These are phyloP conservation scores for Hymenoscyphus occultus DNA, from an alignment of 2,329 filamentous ascomycete genomes.

Conservation along the genomic window DNA sequence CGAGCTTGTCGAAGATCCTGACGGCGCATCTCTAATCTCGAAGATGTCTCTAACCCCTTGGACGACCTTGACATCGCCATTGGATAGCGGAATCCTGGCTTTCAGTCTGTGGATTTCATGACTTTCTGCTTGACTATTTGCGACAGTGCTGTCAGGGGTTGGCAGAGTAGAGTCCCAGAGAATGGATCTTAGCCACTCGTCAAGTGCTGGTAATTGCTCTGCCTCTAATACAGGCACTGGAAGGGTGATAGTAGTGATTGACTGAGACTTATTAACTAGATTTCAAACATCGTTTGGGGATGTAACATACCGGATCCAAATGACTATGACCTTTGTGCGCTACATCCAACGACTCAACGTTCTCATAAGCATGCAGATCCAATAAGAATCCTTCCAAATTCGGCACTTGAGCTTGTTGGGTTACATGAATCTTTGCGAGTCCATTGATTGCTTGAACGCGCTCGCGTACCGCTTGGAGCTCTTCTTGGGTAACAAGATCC, in stretches of 20 bases:
- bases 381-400: conserved; percentile 81
- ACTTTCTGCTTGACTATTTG: conserved; percentile 8
- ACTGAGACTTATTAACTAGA: conserved; percentile 44
- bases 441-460: conserved; percentile 85
- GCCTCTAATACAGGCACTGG: conserved; percentile 58
- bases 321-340: conserved; percentile 80
- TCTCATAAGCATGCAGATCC: conserved; percentile 90
- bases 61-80: conserved; percentile 70
- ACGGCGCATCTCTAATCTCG: conserved; percentile 70
- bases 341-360: conserved; percentile 70
- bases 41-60: conserved; percentile 94
- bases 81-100: conserved; percentile 65
- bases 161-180: conserved; percentile 77
- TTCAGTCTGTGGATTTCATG: conserved; percentile 87
- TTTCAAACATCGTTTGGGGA: too few species aligned
- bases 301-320: conserved; percentile 69
- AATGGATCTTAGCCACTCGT: conserved; percentile 77
- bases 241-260: conserved; percentile 80
- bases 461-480: conserved; percentile 66
- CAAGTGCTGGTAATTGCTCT: conserved; percentile 60
- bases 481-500: conserved; percentile 70
- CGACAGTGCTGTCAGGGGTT: background rate
- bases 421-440: conserved; percentile 79
- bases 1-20: conserved; percentile 27
- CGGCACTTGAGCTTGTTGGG: conserved; percentile 75